Conservation (phyloP, 495 filamentous ascomycete genomes). For the Trichoderma erinaceum region DNA sequence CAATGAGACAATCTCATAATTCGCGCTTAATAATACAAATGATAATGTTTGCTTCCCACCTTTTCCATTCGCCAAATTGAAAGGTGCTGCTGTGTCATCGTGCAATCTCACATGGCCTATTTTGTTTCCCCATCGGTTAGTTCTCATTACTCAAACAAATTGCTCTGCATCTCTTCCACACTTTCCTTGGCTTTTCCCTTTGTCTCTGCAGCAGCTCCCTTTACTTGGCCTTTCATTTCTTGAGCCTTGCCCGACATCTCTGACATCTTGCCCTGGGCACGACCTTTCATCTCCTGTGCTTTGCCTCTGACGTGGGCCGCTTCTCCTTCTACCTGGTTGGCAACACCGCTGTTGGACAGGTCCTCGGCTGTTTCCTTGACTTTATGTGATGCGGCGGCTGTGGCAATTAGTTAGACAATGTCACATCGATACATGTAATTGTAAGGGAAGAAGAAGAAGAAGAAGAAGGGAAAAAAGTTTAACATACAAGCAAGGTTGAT, state of each 20-base stretch:
- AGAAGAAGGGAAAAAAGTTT: no score
- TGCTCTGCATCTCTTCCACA: conserved; percentile 18
- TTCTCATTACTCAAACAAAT: conserved; percentile 17
- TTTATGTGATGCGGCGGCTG: conserved; percentile 28
- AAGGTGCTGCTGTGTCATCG: not conserved
- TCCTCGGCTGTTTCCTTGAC: conserved; percentile 33
- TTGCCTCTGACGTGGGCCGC: conserved; percentile 30
- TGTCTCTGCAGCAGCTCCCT: conserved; percentile 30
- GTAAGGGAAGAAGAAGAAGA: not conserved
- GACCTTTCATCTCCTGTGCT: conserved; percentile 24
- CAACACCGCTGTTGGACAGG: conserved; percentile 23
- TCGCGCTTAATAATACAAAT: not conserved
- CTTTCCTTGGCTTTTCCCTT: conserved; percentile 27
- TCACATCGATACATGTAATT: not conserved
- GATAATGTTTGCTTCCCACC: not conserved
- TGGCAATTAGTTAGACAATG: not conserved
- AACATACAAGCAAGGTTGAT: conserved; percentile 47
- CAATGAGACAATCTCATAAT: not conserved
- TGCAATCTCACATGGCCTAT: not conserved
- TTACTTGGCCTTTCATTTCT: conserved; percentile 32
- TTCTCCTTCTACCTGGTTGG: conserved; percentile 23
- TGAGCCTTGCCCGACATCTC: conserved; percentile 21
- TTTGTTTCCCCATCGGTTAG: not conserved
- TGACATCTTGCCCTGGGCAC: conserved; percentile 18
- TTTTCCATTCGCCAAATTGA: not conserved